Evolutionary conservation across 225 moss, liverwort and hornwort genomes (phyloP).

Genomic region (Anthoceros angustus): DNA sequence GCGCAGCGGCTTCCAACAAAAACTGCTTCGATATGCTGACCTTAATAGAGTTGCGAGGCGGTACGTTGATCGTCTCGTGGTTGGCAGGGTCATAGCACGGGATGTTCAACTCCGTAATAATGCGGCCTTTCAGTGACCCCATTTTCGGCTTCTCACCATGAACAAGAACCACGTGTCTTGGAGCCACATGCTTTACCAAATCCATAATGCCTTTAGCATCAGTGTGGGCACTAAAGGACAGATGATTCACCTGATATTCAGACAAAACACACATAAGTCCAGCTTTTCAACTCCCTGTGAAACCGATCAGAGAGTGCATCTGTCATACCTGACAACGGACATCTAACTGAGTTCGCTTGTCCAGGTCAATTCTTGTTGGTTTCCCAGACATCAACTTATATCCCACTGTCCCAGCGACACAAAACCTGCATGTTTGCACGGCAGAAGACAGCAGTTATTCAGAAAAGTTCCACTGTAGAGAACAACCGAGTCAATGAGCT

Average conservation of each 20-base stretch:
- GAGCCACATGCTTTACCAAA: conserved; percentile 85
- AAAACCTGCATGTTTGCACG: conserved; percentile 46
- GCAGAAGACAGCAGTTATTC: neutral
- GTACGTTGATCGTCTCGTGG: conserved; percentile 72
- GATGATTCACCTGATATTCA: conserved; percentile 56
- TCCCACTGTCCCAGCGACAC: conserved; percentile 93
- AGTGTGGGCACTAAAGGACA: conserved; percentile 95
- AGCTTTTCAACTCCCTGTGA: no score
- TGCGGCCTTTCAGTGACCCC: conserved; percentile 61
- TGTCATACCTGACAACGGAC: conserved; percentile 77
- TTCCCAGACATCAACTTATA: conserved; percentile 84
- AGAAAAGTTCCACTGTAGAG: neutral
- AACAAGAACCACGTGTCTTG: conserved; percentile 78
- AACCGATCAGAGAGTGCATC: neutral
- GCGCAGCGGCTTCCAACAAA: conserved; percentile 28
- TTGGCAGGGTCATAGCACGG: conserved; percentile 94
- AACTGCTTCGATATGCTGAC: conserved; percentile 61
- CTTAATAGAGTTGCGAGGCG: conserved; percentile 50
- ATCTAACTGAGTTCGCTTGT: conserved; percentile 82
- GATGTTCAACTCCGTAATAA: conserved; percentile 57
- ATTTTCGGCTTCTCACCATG: conserved; percentile 98
- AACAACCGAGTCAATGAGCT: neutral
- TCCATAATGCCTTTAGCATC: conserved; percentile 97
- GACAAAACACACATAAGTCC: neutral
- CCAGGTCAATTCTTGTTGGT: conserved; percentile 65